Percentiles rank a stretch among this genome's conserved stretches.
These are phyloP conservation scores for Trichosporon sp. DNA, from an alignment of 1,284 basidiomycete genomes.

Conservation along the genomic window DNA sequence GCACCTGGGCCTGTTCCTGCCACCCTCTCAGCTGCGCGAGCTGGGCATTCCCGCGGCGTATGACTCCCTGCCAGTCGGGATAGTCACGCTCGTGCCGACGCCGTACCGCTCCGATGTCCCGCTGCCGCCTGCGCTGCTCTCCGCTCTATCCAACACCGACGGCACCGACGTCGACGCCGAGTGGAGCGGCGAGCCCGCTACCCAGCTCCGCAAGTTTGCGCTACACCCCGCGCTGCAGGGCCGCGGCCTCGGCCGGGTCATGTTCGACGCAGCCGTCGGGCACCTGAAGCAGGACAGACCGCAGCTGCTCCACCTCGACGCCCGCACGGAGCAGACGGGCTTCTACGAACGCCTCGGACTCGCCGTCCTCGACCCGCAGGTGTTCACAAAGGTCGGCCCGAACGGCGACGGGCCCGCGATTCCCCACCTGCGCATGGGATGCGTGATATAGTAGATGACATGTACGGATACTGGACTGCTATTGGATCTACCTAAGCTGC, in stretches of 20 bases:
- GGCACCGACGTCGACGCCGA: too few relatives aligned
- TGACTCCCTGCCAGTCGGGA: neutral
- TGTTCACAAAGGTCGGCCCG: conserved; percentile 25
- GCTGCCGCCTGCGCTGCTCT: neutral
- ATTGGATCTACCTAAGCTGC: too few relatives aligned
- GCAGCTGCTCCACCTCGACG: conserved; percentile 25
- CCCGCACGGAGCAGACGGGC: conserved; percentile 21
- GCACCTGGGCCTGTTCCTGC: conserved; percentile 28
- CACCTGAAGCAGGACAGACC: neutral
- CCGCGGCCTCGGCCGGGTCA: conserved; percentile 21
- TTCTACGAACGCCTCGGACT: conserved; percentile 30
- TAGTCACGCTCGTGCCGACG: neutral
- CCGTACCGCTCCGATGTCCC: neutral
- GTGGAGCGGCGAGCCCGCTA: neutral
- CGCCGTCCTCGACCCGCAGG: conserved; percentile 19
- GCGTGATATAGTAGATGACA: neutral
- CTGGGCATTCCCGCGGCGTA: neutral
- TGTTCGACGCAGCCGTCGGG: conserved; percentile 18
- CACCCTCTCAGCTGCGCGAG: neutral
- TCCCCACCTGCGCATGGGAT: conserved; percentile 32
- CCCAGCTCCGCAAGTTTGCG: conserved; percentile 37
- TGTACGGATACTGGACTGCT: too few relatives aligned
- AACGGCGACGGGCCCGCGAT: conserved; percentile 19
- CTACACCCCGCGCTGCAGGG: conserved; percentile 25
- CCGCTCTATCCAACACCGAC: neutral